Base-by-base conservation (phyloP, 1,139 yeast genomes). In the Debaryomyces singareniensis region DNA sequence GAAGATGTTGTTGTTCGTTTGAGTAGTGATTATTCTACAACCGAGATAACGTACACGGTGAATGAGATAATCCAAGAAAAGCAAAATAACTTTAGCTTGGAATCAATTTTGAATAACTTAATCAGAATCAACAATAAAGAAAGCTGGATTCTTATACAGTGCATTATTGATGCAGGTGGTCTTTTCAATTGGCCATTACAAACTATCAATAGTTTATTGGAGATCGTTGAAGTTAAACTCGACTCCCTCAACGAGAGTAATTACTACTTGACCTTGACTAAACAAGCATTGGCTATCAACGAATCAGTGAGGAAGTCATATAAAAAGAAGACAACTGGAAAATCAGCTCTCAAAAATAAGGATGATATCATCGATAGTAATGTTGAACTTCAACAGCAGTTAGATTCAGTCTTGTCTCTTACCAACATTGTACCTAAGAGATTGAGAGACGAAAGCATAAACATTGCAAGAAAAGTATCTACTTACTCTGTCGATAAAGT, bases 141-240 rank as follows among this genome's bases (percentile, higher is more conserved):
- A 38, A 80, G 83, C 15, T 78, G 78, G 71, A 69, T 65, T 33
- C 54, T 82, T 15, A 57, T 81, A 31, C 74, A 79, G 31, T 66
- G 78, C 20, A 66, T 82, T 27, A 68, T 83, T 33, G 93, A 82
- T 50, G 77, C 83, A 5, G 82, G 80, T 32, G 93, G 93, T 1
- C 55, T 82, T 27, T 74, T 80, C 45, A 71, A 78, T 23, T 78
- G 83, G 75, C 68, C 70, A 30, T 60, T 59, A 16, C 59, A 59
- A 7, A 66, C 76, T 26, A 56, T 80, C 24, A 48, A 52, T 11
- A 61, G 58, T 25, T 55, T 81, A 35, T 58, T 65, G 15, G 49
- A 45, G 13, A 58, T 68, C 14, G 61, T 81, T 6, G 67, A 65
- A 31, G 42, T 50, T 7, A 76, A 76, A 46, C 63, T 79, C 20